These are phyloP conservation scores for Solanum ossicruentum DNA, from an alignment of 257 asterid species.

Conservation along the genomic window DNA sequence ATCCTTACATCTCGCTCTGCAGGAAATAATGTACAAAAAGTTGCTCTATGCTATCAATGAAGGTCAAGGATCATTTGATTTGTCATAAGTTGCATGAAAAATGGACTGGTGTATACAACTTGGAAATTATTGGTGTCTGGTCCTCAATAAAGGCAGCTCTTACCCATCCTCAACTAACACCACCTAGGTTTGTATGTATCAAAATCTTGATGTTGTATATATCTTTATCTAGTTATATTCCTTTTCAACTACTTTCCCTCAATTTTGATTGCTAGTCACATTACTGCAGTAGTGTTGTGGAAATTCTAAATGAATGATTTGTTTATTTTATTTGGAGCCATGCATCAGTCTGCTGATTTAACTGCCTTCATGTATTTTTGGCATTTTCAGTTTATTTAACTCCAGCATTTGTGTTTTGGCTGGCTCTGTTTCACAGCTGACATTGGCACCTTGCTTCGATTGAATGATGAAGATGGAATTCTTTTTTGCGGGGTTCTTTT, in stretches of 20 bases:
- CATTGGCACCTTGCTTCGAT: not conserved
- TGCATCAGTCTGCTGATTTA: not conserved
- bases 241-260: not conserved
- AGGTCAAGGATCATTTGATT: constrained; percentile 96
- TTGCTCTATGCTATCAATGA: constrained; percentile 80
- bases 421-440: not conserved
- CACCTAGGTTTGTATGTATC: not conserved
- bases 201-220: not conserved
- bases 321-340: not conserved
- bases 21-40: constrained; percentile 93
- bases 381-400: not conserved
- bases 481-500: not conserved
- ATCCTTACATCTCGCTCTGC: not conserved
- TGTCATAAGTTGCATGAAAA: constrained; percentile 43
- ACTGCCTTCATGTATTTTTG: not conserved
- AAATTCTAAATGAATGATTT: not conserved
- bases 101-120: constrained; percentile 11
- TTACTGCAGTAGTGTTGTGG: not conserved
- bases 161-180: not conserved
- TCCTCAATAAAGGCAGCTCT: not conserved
- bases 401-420: not conserved
- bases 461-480: not conserved
- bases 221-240: not conserved
- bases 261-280: not conserved
- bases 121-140: not conserved